Conservation (phyloP, 208 protist genomes). For the Leishmania amazonensis region DNA sequence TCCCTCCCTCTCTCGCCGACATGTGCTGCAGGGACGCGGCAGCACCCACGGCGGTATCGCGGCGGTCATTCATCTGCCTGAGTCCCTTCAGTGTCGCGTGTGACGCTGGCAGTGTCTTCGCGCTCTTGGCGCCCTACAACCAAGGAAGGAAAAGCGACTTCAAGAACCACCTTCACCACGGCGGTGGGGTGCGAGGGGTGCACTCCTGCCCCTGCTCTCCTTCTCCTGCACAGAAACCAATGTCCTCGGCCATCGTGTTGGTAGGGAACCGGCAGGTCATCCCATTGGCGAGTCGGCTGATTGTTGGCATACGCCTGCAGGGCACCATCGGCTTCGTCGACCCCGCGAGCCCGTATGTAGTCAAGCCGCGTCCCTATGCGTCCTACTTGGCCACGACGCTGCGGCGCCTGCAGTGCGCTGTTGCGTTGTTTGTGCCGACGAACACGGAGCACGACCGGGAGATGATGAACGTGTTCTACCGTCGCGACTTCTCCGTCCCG, state of each 20-base stretch:
- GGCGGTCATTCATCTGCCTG: neutral
- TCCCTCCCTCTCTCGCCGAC: neutral
- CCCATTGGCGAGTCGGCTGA: slow-evolving; percentile 39
- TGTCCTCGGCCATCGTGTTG: slow-evolving; percentile 40
- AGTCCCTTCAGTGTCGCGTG: neutral
- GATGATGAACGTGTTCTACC: slow-evolving; percentile 40
- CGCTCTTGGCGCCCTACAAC: neutral
- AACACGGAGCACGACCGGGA: slow-evolving; percentile 25
- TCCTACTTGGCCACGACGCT: slow-evolving; percentile 71
- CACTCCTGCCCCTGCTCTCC: neutral
- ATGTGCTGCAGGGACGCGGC: neutral
- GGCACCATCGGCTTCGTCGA: slow-evolving; percentile 65
- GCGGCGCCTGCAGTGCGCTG: slow-evolving; percentile 62
- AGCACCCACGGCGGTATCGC: neutral
- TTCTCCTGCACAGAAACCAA: slow-evolving; percentile 4
- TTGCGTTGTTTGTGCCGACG: slow-evolving; percentile 55
- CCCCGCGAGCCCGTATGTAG: slow-evolving; percentile 22
- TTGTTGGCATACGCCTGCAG: slow-evolving; percentile 68
- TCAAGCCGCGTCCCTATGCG: slow-evolving; percentile 76
- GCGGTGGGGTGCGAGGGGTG: neutral
- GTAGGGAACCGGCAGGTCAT: slow-evolving; percentile 47
- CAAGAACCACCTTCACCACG: neutral
- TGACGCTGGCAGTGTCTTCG: neutral
- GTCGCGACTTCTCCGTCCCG: slow-evolving; percentile 52
- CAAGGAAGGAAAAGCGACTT: neutral